phyloP scores from a whole-genome alignment of 148 eudicot species.

The Agrostemma githago region DNA sequence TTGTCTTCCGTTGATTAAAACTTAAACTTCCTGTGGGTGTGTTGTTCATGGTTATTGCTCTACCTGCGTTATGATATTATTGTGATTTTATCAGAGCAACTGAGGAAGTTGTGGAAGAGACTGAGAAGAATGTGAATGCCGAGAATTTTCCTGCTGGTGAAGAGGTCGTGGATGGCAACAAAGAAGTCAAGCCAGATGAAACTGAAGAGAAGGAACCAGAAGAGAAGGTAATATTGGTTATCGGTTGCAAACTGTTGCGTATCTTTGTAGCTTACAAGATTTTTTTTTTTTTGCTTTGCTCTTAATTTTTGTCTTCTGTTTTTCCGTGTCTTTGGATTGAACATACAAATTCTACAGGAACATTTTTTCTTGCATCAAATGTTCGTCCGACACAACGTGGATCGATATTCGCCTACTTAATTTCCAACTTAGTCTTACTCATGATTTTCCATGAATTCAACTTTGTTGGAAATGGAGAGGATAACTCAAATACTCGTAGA shows the following conservation, averaged over 20 bases:
- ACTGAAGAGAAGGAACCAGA: constrained; percentile 84
- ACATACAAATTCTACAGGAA: neutral
- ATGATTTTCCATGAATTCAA: neutral
- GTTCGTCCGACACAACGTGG: neutral
- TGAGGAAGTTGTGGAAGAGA: constrained; percentile 56
- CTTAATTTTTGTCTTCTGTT: too few species aligned
- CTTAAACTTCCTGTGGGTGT: neutral
- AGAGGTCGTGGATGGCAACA: constrained; percentile 48
- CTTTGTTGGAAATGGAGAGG: neutral
- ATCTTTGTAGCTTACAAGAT: too few species aligned
- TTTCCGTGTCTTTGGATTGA: neutral
- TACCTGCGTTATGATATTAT: constrained; percentile 8
- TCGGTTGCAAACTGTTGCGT: too few species aligned
- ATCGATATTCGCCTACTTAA: neutral
- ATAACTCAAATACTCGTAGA: neutral
- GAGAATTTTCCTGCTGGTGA: constrained; percentile 62
- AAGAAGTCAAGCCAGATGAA: constrained; percentile 59
- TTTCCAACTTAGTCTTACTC: neutral
- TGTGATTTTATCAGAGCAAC: constrained; percentile 36
- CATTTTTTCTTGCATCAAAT: neutral
- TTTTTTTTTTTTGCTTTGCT: too few species aligned
- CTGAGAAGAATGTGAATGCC: constrained; percentile 41
- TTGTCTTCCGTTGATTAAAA: neutral
- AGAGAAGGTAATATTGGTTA: constrained; percentile 52
- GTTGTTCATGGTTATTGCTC: neutral